Evolutionary conservation across 148 eudicot genomes (phyloP).

Genomic region (Persicaria maculosa): DNA sequence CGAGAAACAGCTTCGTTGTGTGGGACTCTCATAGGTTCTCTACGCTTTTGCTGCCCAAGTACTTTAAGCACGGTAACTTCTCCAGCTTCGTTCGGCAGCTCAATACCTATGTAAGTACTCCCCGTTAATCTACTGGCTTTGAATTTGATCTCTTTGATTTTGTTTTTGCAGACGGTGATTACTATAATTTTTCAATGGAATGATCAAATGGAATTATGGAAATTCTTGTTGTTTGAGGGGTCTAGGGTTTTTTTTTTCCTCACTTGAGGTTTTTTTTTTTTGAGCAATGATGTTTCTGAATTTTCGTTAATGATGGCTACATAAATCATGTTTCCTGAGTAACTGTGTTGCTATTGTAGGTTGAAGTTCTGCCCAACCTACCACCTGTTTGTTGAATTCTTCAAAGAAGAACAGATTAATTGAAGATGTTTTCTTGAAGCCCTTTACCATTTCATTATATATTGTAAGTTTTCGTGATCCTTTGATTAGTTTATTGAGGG

Average conservation of each 20-base stretch:
- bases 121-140: neutral
- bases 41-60: constrained; percentile 50
- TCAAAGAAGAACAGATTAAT: constrained; percentile 20
- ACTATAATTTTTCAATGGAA: neutral
- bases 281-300: neutral
- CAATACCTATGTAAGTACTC: constrained; percentile 84
- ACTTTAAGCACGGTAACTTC: constrained; percentile 72
- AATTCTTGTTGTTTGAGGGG: neutral
- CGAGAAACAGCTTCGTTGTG: constrained; percentile 46
- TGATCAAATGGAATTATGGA: neutral
- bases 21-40: constrained; percentile 13
- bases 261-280: neutral
- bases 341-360: constrained; percentile 2
- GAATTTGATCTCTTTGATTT: neutral
- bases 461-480: neutral
- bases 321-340: neutral
- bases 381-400: constrained; percentile 19
- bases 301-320: neutral
- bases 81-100: constrained; percentile 89
- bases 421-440: constrained; percentile 13
- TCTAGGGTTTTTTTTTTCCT: neutral
- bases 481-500: neutral
- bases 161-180: neutral
- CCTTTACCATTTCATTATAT: neutral
- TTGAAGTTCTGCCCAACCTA: constrained; percentile 14